phyloP scores from a whole-genome alignment of 805 yeast species.

The Candida taoyuanica region DNA sequence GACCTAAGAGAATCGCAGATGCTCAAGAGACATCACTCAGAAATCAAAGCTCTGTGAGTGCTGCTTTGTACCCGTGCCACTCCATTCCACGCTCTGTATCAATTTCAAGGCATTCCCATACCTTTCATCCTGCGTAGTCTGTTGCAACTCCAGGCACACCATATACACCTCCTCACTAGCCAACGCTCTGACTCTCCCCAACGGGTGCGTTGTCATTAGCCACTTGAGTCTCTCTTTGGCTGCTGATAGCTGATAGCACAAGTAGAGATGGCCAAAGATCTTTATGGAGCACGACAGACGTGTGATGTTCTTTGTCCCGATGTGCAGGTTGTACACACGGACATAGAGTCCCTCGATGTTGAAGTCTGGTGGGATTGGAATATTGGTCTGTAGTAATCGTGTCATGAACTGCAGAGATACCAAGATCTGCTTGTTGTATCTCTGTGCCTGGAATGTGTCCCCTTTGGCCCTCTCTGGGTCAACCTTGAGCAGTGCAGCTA shows the following conservation, averaged over 20 bases:
- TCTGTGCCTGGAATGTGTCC: constrained; percentile 11
- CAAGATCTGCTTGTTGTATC: constrained; percentile 15
- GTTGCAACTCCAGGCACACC: constrained; percentile 29
- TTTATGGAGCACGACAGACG: constrained; percentile 38
- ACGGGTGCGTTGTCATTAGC: constrained; percentile 31
- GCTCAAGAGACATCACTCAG: constrained; percentile 6
- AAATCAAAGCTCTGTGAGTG: constrained; percentile 4
- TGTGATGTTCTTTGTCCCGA: constrained; percentile 39
- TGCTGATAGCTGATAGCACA: constrained; percentile 14
- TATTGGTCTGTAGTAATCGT: constrained; percentile 19
- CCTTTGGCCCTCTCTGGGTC: constrained; percentile 8
- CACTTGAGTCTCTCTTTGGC: constrained; percentile 23
- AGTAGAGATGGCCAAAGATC: constrained; percentile 39
- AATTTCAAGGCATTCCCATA: constrained; percentile 14
- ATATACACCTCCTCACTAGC: constrained; percentile 42
- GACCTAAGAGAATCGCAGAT: constrained; percentile 8
- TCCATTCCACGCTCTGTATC: constrained; percentile 19
- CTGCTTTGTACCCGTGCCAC: constrained; percentile 4
- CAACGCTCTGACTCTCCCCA: constrained; percentile 30
- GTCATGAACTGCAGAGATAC: constrained; percentile 26
- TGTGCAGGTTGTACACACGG: constrained; percentile 51
- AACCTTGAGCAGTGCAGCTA: constrained; percentile 28
- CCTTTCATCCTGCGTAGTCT: constrained; percentile 31
- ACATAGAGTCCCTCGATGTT: constrained; percentile 36
- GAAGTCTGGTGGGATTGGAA: constrained; percentile 19